Conservation (phyloP, 1,139 yeast species). For the Saccharomyces hybrid region DNA sequence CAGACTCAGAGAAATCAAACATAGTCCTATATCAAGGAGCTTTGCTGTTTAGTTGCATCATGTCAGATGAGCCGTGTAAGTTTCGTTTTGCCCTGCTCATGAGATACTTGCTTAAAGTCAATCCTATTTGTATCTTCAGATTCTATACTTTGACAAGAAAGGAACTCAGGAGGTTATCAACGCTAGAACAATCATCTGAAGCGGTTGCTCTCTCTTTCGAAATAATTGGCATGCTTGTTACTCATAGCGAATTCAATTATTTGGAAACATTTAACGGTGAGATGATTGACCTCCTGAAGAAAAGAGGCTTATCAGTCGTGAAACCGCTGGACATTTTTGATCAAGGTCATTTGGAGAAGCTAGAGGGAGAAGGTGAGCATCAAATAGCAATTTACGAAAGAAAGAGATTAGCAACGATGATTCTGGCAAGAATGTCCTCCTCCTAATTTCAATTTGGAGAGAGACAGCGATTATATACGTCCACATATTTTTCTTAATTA, state of each 20-base stretch:
- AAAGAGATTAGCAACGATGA: constrained; percentile 21
- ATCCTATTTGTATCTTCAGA: constrained; percentile 36
- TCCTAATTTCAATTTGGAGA: not conserved
- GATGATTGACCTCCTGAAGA: constrained; percentile 22
- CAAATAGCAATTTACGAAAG: constrained; percentile 19
- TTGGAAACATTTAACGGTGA: constrained; percentile 18
- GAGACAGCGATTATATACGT: not conserved
- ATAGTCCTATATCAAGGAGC: constrained; percentile 49
- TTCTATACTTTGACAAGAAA: constrained; percentile 41
- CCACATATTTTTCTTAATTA: not conserved
- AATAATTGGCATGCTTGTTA: constrained; percentile 29
- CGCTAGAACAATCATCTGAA: constrained; percentile 24
- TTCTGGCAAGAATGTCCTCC: constrained; percentile 18
- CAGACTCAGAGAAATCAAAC: constrained; percentile 39
- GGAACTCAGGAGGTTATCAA: constrained; percentile 37
- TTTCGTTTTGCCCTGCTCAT: constrained; percentile 47
- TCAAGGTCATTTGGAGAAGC: constrained; percentile 8
- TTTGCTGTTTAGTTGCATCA: constrained; percentile 42
- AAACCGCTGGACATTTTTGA: constrained; percentile 24
- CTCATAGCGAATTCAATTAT: constrained; percentile 28
- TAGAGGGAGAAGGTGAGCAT: constrained; percentile 13
- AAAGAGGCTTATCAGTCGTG: constrained; percentile 32
- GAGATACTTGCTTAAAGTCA: constrained; percentile 36
- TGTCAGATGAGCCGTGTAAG: constrained; percentile 47
- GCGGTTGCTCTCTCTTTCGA: constrained; percentile 30